Percentiles rank a stretch among this genome's conserved stretches.
These are phyloP conservation scores for Paraphaeosphaeria minitans DNA, from an alignment of 2,329 filamentous ascomycete genomes.

Conservation along the genomic window DNA sequence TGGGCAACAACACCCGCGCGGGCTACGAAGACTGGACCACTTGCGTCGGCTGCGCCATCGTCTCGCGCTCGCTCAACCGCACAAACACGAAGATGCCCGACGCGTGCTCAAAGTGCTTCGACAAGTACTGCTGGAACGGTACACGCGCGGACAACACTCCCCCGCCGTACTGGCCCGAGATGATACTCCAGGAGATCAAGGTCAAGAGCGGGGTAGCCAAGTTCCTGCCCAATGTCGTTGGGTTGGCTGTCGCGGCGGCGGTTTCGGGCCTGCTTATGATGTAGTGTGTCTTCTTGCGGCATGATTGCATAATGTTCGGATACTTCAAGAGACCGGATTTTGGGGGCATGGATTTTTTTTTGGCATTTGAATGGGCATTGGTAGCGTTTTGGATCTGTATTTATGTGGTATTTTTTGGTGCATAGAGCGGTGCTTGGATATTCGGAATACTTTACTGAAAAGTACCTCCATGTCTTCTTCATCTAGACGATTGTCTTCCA, in stretches of 20 bases:
- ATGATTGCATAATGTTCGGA: background rate
- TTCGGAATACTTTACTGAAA: background rate
- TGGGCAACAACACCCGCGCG: slow-evolving; percentile 77
- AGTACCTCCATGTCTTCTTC: no score
- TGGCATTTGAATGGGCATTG: background rate
- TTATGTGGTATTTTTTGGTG: background rate
- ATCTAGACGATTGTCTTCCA: no score
- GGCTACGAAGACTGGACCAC: slow-evolving; percentile 74
- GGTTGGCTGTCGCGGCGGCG: slow-evolving; percentile 23
- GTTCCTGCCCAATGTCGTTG: slow-evolving; percentile 31
- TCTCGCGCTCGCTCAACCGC: slow-evolving; percentile 73
- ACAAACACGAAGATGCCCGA: slow-evolving; percentile 71
- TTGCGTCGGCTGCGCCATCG: slow-evolving; percentile 85
- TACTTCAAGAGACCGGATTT: background rate
- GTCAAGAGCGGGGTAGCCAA: slow-evolving; percentile 29
- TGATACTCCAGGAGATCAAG: slow-evolving; percentile 25
- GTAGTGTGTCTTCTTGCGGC: slow-evolving; percentile 2
- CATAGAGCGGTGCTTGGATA: background rate
- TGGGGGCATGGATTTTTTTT: background rate
- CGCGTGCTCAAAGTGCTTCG: slow-evolving; percentile 77
- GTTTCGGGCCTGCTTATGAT: slow-evolving; percentile 19
- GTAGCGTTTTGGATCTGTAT: background rate
- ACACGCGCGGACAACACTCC: slow-evolving; percentile 53
- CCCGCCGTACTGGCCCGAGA: slow-evolving; percentile 33
- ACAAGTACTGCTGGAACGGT: slow-evolving; percentile 93